A percentile compares a stretch with the other conserved stretches of the same genome.
phyloP scores from a whole-genome alignment of 306 rosid genomes.

The Neltuma alba region DNA sequence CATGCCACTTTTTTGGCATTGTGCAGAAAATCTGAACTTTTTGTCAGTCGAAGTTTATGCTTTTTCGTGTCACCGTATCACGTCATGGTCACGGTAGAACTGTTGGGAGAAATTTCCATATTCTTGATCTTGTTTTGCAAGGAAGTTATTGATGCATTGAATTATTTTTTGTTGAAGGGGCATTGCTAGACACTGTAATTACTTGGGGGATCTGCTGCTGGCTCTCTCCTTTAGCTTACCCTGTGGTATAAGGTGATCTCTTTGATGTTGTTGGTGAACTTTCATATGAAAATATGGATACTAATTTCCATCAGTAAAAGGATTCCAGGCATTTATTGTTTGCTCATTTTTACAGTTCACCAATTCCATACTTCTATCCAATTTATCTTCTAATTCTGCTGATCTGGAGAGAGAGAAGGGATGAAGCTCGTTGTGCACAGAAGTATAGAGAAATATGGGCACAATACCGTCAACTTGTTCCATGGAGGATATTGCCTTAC shows the following conservation, averaged over 20 bases:
- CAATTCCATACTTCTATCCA: conserved; percentile 93
- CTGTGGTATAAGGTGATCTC: conserved; percentile 84
- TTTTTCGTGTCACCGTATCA: not conserved
- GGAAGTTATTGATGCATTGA: conserved; percentile 20
- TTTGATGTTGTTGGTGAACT: conserved; percentile 9
- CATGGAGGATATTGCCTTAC: conserved; percentile 94
- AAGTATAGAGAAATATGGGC: conserved; percentile 87
- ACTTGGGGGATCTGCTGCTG: conserved; percentile 92
- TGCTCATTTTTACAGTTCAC: conserved; percentile 71
- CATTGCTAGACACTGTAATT: conserved; percentile 89
- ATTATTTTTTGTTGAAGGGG: conserved; percentile 62
- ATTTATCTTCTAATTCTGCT: conserved; percentile 89
- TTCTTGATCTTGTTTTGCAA: conserved; percentile 29
- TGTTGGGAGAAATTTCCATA: conserved; percentile 14
- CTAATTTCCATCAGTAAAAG: not conserved
- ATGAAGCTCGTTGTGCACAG: conserved; percentile 91
- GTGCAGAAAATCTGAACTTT: not conserved
- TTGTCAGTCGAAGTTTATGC: not conserved
- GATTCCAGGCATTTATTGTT: conserved; percentile 10
- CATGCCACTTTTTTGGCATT: not conserved
- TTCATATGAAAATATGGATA: conserved; percentile 8
- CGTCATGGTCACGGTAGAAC: conserved; percentile 4
- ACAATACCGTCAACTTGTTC: conserved; percentile 73
- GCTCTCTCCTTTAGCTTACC: conserved; percentile 96
- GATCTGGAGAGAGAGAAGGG: conserved; percentile 94